Base-by-base conservation (phyloP, 768 basidiomycete species). In the Cystofilobasidium macerans region DNA sequence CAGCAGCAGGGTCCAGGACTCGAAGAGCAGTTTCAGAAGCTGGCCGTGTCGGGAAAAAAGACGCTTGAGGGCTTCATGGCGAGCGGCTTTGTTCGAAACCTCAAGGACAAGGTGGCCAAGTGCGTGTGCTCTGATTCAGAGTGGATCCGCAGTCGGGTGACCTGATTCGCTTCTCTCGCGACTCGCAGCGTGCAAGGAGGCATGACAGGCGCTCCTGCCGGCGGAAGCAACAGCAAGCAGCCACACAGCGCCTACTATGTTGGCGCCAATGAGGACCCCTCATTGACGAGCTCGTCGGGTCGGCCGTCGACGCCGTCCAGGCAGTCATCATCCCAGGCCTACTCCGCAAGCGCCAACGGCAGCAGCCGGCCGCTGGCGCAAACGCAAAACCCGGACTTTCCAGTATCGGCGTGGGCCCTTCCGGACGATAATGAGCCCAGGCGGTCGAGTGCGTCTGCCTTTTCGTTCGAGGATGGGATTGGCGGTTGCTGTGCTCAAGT, bases 1-100 rank as follows among this genome's bases (percentile, higher is more conserved):
- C 38, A 47, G 47, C 54, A 32, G 18, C 40, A 56, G n/a, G 63
- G 64, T 3, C 53, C 59, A 8, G 65, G 65, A 7, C 28, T 67
- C 33, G 65, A 67, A 33, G 65, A 67, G 42, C 65, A 60, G 18
- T 67, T 67, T 45, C 60, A 61, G 28, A 67, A 67, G 54, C 51
- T 67, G 24, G 59, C 65, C 16, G 61, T 61, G 0, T 20, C 24
- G 30, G 65, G 65, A 6, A 48, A 67, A 51, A 54, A 61, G 56
- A 60, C 59, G 33, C 62, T 67, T 38, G 28, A 51, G 2, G 42
- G 47, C 14, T 67, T 67, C 53, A 60, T 67, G 58, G 26, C 58
- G 28, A 56, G 48, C 2, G 42, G 38, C 1, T 67, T 67, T 32
- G 48, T 67, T 42, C 54, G 62, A 54, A 42, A 32, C 28, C 58